Percentiles rank a stretch among this genome's conserved stretches.
phyloP scores from a whole-genome alignment of 202 grass and related monocot genomes.

The Setaria viridis region DNA sequence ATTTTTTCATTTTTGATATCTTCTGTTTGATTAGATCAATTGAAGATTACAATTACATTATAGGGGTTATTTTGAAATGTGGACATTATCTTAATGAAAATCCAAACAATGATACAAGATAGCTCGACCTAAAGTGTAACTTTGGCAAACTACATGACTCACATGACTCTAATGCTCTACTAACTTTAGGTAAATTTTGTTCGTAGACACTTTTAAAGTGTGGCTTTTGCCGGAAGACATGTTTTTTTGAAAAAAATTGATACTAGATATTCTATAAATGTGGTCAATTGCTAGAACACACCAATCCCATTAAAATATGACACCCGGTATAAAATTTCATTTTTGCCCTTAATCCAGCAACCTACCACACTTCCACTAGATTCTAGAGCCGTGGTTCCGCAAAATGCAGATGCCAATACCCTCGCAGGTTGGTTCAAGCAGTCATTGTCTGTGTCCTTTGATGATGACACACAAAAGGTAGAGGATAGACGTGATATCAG shows the following conservation, averaged over 20 bases:
- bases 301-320: background rate
- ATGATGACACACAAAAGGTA: background rate
- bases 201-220: background rate
- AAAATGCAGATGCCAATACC: background rate
- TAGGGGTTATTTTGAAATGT: background rate
- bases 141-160: background rate
- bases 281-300: background rate
- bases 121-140: background rate
- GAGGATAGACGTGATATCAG: background rate
- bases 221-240: background rate
- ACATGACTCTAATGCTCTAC: background rate
- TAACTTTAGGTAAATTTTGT: background rate
- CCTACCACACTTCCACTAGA: background rate
- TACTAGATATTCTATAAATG: background rate
- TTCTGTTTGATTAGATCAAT: background rate
- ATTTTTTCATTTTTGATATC: background rate
- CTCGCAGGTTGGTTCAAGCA: background rate
- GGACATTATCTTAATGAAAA: background rate
- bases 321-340: background rate
- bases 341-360: background rate
- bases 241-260: background rate
- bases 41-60: background rate
- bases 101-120: background rate
- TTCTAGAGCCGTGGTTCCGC: background rate
- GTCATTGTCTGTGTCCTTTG: background rate